A percentile compares a stretch with the other conserved stretches of the same genome.
These are phyloP conservation scores for Taphrina wiesneri DNA, from an alignment of 1,139 yeast genomes.

Conservation along the genomic window DNA sequence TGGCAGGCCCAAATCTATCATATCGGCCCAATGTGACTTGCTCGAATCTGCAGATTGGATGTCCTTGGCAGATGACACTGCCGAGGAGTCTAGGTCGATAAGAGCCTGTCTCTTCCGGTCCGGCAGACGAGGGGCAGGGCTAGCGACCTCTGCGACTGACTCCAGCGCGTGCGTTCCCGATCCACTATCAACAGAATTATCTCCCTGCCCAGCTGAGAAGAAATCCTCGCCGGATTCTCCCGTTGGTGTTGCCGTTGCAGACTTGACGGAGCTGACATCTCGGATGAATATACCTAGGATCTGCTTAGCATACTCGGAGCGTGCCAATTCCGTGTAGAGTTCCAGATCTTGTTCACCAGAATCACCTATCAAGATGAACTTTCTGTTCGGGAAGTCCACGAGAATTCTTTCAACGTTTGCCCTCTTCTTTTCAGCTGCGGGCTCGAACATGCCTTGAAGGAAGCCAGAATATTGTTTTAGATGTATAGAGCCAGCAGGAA, in stretches of 20 bases:
- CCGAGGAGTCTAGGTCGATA: constrained; percentile 1
- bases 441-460: constrained; percentile 77
- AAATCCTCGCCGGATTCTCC: constrained; percentile 31
- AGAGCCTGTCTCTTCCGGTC: background rate
- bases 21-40: constrained; percentile 8
- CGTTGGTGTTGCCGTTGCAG: constrained; percentile 14
- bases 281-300: constrained; percentile 77
- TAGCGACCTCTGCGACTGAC: background rate
- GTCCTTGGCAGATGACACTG: background rate
- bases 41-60: background rate
- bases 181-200: constrained; percentile 17
- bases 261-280: constrained; percentile 51
- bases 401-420: constrained; percentile 64
- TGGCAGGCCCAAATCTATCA: background rate
- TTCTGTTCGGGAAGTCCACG: constrained; percentile 71
- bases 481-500: constrained; percentile 81
- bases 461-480: constrained; percentile 82
- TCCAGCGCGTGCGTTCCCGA: background rate
- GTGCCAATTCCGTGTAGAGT: constrained; percentile 75
- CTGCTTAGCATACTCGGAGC: constrained; percentile 57
- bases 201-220: constrained; percentile 22
- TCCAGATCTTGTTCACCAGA: constrained; percentile 95
- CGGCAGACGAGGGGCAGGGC: constrained; percentile 15
- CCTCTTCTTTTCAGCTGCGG: constrained; percentile 78
- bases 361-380: constrained; percentile 85